Evolutionary conservation across 257 asterid genomes (phyloP), one percentile per base, ranked within the genome.

Genomic region (Petrea volubilis): DNA sequence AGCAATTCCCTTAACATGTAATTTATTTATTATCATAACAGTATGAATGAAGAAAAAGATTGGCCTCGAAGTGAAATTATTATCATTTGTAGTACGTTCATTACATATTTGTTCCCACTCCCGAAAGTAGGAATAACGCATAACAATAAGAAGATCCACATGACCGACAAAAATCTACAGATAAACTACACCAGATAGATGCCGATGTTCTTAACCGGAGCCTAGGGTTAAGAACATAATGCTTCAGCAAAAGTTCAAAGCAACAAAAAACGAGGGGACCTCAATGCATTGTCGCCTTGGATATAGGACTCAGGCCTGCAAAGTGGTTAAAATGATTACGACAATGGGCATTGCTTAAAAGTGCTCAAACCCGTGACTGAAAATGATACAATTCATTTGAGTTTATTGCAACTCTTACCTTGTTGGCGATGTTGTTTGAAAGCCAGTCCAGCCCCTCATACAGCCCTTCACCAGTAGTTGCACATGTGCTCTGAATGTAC

Each of bases 401-500:
- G 68, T 23, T 8, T 17, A 60, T 17, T 31, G 63, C 59, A 60
- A 52, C 44, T 36, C 14, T 34, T 70, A 81, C 86, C 86, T 78
- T 81, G 75, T 71, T 81, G 55, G 81, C 86, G 7, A 81, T 81
- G 74, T 81, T 81, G 83, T 78, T 81, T 17, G 86, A 81, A 18
- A 81, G 85, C 85, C 85, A 81, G 74, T 81, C 83, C 41, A 81
- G 71, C 38, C 85, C 85, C 71, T 81, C 85, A 3, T 81, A 81
- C 57, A 81, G 81, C 27, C 86, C 86, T 44, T 81, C 86, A 31
- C 86, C 86, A 14, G 86, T 74, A 62, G 83, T 81, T 27, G 86
- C 86, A 67, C 86, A 81, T 0, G 83, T 81, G 78, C 86, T 81
- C 81, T 81, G 83, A 51, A 81, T 81, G 49, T 81, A 81, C 85